A percentile compares a stretch with the other conserved stretches of the same genome.
Evolutionary conservation across 2,329 filamentous ascomycete species (phyloP).

Genomic region (Tolypocladium tropicale): DNA sequence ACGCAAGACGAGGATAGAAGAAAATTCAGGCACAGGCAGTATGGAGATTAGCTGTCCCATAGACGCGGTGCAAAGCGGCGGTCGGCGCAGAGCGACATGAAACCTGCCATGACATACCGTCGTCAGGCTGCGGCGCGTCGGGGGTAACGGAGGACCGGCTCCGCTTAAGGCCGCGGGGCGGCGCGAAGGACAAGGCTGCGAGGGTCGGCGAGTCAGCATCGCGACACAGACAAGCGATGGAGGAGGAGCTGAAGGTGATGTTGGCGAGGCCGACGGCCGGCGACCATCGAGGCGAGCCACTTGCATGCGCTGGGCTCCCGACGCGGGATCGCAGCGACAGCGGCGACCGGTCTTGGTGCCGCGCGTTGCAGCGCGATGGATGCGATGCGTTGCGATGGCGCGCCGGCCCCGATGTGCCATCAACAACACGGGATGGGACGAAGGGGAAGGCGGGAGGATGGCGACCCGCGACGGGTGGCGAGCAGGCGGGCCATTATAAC

Average conservation of each 20-base stretch:
- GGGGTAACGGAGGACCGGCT: slow-evolving; percentile 64
- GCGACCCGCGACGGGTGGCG: slow-evolving; percentile 6
- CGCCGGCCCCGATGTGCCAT: neutral
- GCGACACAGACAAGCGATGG: slow-evolving; percentile 1
- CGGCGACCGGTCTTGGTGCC: neutral
- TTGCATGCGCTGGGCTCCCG: neutral
- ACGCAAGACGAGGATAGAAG: neutral
- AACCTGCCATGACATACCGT: slow-evolving; percentile 53
- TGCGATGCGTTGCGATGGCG: slow-evolving; percentile 2
- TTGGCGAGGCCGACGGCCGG: neutral
- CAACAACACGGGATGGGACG: neutral
- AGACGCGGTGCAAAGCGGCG: neutral
- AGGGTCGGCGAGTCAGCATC: slow-evolving; percentile 14
- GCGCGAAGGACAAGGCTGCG: slow-evolving; percentile 40
- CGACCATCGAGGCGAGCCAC: slow-evolving; percentile 2
- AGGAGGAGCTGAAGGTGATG: neutral
- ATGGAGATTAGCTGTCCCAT: neutral
- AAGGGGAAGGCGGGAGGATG: slow-evolving; percentile 6
- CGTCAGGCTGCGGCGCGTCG: slow-evolving; percentile 43
- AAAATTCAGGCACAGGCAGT: neutral
- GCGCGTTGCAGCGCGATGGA: neutral
- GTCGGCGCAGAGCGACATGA: slow-evolving; percentile 12
- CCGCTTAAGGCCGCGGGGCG: slow-evolving; percentile 64
- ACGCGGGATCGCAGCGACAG: neutral
- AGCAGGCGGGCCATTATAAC: neutral